phyloP scores from a whole-genome alignment of 192 early-diverging fungal species.

The Coemansia erecta region DNA sequence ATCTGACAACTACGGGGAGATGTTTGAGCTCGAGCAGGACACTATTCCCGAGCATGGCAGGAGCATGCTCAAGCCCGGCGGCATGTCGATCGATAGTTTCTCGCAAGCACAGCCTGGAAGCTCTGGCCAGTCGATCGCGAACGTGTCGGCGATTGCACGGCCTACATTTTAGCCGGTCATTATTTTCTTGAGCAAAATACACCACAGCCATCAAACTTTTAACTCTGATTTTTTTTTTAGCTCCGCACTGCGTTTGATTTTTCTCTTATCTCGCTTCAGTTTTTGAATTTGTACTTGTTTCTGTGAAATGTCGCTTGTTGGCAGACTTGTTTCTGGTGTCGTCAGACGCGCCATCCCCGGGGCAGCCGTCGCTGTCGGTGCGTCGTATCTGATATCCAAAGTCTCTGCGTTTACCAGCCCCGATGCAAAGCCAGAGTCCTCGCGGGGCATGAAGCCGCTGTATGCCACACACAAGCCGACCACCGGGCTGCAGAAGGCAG shows the following conservation, averaged over 20 bases:
- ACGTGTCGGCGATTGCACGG: constrained; percentile 34
- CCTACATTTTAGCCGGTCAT: constrained; percentile 10
- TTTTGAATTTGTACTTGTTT: neutral
- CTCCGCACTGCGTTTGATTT: neutral
- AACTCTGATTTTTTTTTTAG: too few species aligned
- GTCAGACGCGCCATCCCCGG: constrained; percentile 24
- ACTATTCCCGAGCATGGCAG: constrained; percentile 4
- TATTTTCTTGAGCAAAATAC: too few species aligned
- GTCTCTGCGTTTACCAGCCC: constrained; percentile 48
- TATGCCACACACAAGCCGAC: constrained; percentile 67
- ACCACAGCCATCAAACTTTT: too few species aligned
- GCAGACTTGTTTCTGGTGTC: constrained; percentile 16
- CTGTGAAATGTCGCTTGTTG: constrained; percentile 21
- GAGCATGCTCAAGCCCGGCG: neutral
- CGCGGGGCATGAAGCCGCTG: constrained; percentile 45
- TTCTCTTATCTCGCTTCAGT: constrained; percentile 1
- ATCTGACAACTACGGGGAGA: constrained; percentile 41
- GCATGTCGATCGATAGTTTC: constrained; percentile 39
- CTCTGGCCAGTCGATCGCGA: constrained; percentile 15
- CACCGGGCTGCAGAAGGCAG: constrained; percentile 58
- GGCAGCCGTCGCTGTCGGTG: constrained; percentile 25
- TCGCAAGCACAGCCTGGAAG: constrained; percentile 10
- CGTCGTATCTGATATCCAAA: constrained; percentile 24
- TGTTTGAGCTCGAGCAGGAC: constrained; percentile 53
- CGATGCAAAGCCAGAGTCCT: constrained; percentile 30